These are phyloP conservation scores for Histomonas meleagridis DNA, from an alignment of 208 protist genomes.

Conservation along the genomic window DNA sequence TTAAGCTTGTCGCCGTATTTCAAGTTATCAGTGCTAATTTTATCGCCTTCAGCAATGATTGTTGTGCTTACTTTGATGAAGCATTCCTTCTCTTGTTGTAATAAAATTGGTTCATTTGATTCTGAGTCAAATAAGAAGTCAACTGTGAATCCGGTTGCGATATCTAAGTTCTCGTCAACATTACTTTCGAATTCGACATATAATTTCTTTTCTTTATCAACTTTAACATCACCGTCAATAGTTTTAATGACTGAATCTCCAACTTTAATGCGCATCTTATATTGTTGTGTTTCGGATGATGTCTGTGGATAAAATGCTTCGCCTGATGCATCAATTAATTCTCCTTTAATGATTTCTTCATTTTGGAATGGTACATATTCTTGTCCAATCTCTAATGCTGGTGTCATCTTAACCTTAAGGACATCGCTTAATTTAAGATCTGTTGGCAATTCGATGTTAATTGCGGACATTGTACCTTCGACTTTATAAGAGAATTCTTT, in stretches of 20 bases:
- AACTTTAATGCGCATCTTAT: neutral
- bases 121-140: neutral
- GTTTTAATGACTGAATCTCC: neutral
- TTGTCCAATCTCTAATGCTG: neutral
- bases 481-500: neutral
- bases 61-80: neutral
- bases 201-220: neutral
- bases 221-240: neutral
- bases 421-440: neutral
- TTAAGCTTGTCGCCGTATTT: neutral
- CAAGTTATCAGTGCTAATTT: too few species aligned
- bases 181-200: slow-evolving; percentile 14
- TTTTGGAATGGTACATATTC: neutral
- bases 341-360: neutral
- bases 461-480: neutral
- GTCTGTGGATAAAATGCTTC: neutral
- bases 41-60: neutral
- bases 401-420: neutral
- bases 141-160: neutral
- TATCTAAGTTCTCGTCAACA: slow-evolving; percentile 12
- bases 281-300: neutral
- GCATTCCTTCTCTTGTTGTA: neutral
- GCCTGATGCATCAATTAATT: neutral
- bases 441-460: neutral
- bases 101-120: neutral